A percentile compares a stretch with the other conserved stretches of the same genome.
Conservation (phyloP, 371 early-diverging fungal genomes). For the Dichotomocladium elegans region DNA sequence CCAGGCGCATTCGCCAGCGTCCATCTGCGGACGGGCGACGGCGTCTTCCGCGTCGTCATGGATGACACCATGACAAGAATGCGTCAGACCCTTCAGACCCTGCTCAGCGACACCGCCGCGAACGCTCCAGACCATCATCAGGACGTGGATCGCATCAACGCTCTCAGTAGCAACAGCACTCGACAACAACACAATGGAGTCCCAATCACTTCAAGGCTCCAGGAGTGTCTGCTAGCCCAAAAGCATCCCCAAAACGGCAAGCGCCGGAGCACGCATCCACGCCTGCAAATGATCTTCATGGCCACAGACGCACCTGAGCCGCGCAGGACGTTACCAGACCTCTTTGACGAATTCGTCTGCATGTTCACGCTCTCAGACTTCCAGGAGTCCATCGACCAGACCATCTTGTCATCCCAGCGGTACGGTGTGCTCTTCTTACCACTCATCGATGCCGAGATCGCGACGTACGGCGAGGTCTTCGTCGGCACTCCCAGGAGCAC, state of each 20-base stretch:
- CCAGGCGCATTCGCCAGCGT: slow-evolving; percentile 35
- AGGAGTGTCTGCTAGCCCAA: slow-evolving; percentile 9
- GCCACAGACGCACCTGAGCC: slow-evolving; percentile 55
- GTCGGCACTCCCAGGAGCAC: slow-evolving; percentile 45
- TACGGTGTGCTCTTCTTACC: slow-evolving; percentile 21
- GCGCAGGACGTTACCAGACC: slow-evolving; percentile 27
- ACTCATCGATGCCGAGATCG: slow-evolving; percentile 44
- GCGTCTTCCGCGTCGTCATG: slow-evolving; percentile 27
- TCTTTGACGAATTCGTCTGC: slow-evolving; percentile 47
- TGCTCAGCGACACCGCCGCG: not conserved
- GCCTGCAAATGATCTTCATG: slow-evolving; percentile 46
- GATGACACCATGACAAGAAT: slow-evolving; percentile 27
- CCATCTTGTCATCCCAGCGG: slow-evolving; percentile 3
- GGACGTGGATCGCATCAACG: not conserved
- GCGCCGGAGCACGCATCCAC: too few species aligned
- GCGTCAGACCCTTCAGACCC: slow-evolving; percentile 15
- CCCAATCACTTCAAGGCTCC: too few species aligned
- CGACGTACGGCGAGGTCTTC: slow-evolving; percentile 35
- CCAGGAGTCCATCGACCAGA: slow-evolving; percentile 23
- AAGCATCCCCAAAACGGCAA: too few species aligned
- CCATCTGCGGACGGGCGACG: slow-evolving; percentile 51
- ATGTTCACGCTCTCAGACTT: slow-evolving; percentile 53
- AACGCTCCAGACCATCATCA: slow-evolving; percentile 6
- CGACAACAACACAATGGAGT: not conserved
- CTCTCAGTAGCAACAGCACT: not conserved